Base-by-base conservation (phyloP, 306 rosid species). In the Urtica urens region DNA sequence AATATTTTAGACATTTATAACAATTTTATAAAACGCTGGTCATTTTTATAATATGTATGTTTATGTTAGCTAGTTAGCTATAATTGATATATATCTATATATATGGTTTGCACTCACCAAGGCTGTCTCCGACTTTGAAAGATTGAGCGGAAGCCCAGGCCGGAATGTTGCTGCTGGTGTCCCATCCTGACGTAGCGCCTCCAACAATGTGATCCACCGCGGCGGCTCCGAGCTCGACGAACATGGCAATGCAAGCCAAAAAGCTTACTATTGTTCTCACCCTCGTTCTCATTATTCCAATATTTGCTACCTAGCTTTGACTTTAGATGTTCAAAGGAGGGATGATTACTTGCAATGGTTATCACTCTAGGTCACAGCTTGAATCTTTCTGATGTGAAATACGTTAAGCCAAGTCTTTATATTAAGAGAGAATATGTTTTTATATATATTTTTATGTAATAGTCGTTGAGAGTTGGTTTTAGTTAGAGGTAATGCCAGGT, bases 131-230 rank as follows among this genome's bases (percentile, higher is more conserved):
- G 2, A 77, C 78, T 15, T 59, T 54, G 51, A 81, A 67, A 22
- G 57, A 35, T 14, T 60, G 69, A 10, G 86, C 64, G 15, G 93
- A 66, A 7, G 71, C 68, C 96, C 96, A 86, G 28, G 76, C 40
- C 51, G 72, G 76, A 40, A 79, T 62, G 63, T 77, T 16, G 13
- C 83, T 63, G 58, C 10, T 52, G 8, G 79, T 17, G 49, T 82
- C 86, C 93, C 96, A 82, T 12, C 75, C 88, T 34, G n/a, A n/a
- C n/a, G n/a, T n/a, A n/a, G 48, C 76, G 42, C 81, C 93, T 62
- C 96, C 96, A 16, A 79, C 93, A 3, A 16, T 67, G 72, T 76
- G 28, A 43, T 65, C 64, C 40, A 68, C 65, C 19, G 81, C 90
- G 72, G 66, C 60, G 53, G n/a, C n/a, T n/a, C 58, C 70, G 49